Conservation (phyloP, 208 protist genomes). For the Wallacemonas sp. region DNA sequence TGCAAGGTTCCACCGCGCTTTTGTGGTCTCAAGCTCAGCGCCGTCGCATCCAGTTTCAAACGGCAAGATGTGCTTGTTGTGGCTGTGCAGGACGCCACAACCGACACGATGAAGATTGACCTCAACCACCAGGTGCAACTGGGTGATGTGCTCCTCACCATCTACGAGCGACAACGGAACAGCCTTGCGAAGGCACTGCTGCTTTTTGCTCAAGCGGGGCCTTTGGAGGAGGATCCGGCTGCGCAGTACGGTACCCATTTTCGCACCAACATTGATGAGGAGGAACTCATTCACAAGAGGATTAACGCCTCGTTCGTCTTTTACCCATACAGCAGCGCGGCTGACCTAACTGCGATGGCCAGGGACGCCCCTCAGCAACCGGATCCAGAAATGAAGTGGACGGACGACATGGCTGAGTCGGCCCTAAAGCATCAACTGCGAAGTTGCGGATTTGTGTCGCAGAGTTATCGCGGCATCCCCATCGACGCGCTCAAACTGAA, state of each 20-base stretch:
- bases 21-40: conserved; percentile 36
- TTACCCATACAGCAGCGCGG: conserved; percentile 70
- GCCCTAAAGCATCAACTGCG: conserved; percentile 19
- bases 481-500: conserved; percentile 38
- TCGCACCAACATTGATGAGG: conserved; percentile 30
- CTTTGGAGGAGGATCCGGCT: conserved; percentile 24
- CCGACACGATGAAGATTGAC: conserved; percentile 62
- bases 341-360: conserved; percentile 14
- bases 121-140: conserved; percentile 53
- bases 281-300: conserved; percentile 33
- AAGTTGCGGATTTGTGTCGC: conserved; percentile 20
- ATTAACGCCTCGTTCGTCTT: conserved; percentile 63
- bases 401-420: conserved; percentile 1
- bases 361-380: not conserved
- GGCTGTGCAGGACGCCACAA: conserved; percentile 59
- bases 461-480: conserved; percentile 31
- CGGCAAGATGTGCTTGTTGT: conserved; percentile 68
- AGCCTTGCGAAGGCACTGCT: conserved; percentile 49
- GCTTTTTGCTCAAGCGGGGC: conserved; percentile 33
- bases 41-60: conserved; percentile 58
- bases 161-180: conserved; percentile 65
- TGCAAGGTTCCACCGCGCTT: conserved; percentile 65
- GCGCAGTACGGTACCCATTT: conserved; percentile 39
- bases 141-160: conserved; percentile 60
- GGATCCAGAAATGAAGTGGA: too few relatives aligned